Conservation (phyloP, 805 yeast species). For the Metschnikowia reukaufii region DNA sequence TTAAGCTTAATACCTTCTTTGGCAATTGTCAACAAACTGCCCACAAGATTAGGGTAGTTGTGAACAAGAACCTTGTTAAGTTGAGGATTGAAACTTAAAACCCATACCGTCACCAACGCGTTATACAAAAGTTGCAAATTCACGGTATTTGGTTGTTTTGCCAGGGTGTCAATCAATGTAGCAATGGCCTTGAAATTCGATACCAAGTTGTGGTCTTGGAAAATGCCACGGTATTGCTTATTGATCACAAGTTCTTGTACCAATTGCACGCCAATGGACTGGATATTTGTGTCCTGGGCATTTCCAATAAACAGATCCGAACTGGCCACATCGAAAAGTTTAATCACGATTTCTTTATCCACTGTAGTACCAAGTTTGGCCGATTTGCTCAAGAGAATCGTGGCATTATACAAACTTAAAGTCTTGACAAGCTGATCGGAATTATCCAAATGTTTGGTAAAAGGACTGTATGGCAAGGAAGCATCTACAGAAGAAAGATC, state of each 20-base stretch:
- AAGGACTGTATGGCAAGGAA: constrained; percentile 53
- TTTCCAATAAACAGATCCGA: constrained; percentile 30
- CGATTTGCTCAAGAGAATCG: constrained; percentile 43
- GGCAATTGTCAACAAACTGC: constrained; percentile 54
- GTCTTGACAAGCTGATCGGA: constrained; percentile 58
- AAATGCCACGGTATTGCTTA: constrained; percentile 52
- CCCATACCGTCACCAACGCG: constrained; percentile 77
- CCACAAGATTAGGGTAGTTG: constrained; percentile 56
- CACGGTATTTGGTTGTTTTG: constrained; percentile 37
- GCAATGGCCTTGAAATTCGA: constrained; percentile 35
- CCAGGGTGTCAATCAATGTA: constrained; percentile 29
- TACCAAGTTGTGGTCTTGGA: constrained; percentile 38
- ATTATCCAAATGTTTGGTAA: constrained; percentile 50
- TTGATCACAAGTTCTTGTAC: constrained; percentile 58
- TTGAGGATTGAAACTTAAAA: constrained; percentile 68
- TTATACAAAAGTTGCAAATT: constrained; percentile 84
- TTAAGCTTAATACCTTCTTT: constrained; percentile 90
- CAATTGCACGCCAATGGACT: constrained; percentile 62
- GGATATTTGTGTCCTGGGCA: constrained; percentile 44
- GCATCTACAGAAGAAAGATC: constrained; percentile 42
- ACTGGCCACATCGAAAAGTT: constrained; percentile 39
- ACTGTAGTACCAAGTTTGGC: constrained; percentile 23
- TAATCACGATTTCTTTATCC: constrained; percentile 40
- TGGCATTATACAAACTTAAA: constrained; percentile 54
- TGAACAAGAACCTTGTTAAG: constrained; percentile 49